Evolutionary conservation across 805 yeast species (phyloP), one percentile per base, ranked within the genome.

Genomic region (Scheffersomyces lignosus): DNA sequence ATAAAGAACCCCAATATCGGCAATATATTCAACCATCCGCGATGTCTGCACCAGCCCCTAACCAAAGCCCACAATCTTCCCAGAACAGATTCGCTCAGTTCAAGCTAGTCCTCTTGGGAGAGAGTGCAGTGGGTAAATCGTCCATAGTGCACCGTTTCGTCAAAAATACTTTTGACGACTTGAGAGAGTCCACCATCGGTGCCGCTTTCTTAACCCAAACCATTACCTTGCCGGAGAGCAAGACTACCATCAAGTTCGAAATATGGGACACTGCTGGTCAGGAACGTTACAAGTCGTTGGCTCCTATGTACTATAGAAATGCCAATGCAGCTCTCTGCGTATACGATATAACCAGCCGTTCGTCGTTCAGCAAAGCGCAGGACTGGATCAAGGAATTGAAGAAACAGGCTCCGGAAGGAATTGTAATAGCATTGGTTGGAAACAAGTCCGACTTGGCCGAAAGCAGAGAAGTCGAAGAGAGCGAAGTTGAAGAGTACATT

Each of bases 181-280:
- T 77, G 58, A 73, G 85, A 45, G 89, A 84, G 59, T 83, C 90
- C 16, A 85, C 95, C 1, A 85, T 85, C 37, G 93, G 95, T 1
- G 95, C 95, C 1, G 95, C 93, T 2, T 85, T 84, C 57, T 66
- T 83, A 35, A 83, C 91, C 1, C 89, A 82, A 53, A 70, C 80
- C 3, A 75, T 83, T 31, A 73, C 75, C 14, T 53, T 78, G n/a
- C 77, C 75, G 36, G 77, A 67, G 24, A 48, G 55, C 22, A 73
- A 77, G 12, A 62, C 68, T 33, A 77, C 80, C 1, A 75, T 84
- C 29, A 83, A 83, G 56, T 77, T 83, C 47, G 93, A 85, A 54
- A 83, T 85, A 35, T 85, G 93, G 95, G 95, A 85, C 54, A 84
- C 91, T 2, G 90, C 91, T 0, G 93, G 95, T 5, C 93, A 85